Evolutionary conservation across 2,329 filamentous ascomycete species (phyloP).

Genomic region (Phialemoniopsis sp.): DNA sequence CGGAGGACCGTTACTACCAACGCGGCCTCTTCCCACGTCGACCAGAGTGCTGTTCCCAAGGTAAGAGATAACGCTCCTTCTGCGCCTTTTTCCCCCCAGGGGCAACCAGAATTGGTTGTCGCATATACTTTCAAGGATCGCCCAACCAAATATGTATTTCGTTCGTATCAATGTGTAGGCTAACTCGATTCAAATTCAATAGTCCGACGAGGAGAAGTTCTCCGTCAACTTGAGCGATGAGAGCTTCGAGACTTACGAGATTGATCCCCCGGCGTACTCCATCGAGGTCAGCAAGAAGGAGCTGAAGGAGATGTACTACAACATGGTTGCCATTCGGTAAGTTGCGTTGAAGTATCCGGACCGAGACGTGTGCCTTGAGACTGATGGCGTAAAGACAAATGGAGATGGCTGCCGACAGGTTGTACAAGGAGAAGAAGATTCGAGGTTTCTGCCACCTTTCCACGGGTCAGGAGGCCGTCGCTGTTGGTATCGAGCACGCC

Average conservation of each 20-base stretch:
- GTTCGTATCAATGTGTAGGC: slow-evolving; percentile 2
- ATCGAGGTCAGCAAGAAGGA: slow-evolving; percentile 94
- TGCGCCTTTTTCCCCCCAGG: slow-evolving; percentile 3
- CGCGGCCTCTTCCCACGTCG: slow-evolving; percentile 85
- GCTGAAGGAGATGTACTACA: slow-evolving; percentile 97
- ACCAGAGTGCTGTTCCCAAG: slow-evolving; percentile 62
- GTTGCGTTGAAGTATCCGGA: slow-evolving; percentile 19
- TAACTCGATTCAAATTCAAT: slow-evolving; percentile 30
- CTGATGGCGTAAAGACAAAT: slow-evolving; percentile 65
- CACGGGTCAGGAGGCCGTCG: slow-evolving; percentile 95
- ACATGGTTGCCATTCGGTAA: slow-evolving; percentile 94
- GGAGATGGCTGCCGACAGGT: slow-evolving; percentile 98
- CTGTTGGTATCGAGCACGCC: slow-evolving; percentile 93
- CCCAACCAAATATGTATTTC: background rate
- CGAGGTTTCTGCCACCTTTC: slow-evolving; percentile 99
- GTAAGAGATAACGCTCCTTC: slow-evolving; percentile 20
- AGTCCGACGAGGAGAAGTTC: slow-evolving; percentile 95
- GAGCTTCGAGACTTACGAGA: slow-evolving; percentile 99
- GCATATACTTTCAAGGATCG: background rate
- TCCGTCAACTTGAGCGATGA: slow-evolving; percentile 90
- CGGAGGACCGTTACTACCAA: slow-evolving; percentile 87
- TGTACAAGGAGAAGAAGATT: slow-evolving; percentile 99
- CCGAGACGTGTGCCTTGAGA: background rate
- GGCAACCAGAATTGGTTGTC: too few species aligned
- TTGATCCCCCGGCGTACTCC: slow-evolving; percentile 92